Percentiles rank a stretch among this genome's conserved stretches.
Conservation (phyloP, 2,329 filamentous ascomycete genomes). For the Fusarium subglutinans region DNA sequence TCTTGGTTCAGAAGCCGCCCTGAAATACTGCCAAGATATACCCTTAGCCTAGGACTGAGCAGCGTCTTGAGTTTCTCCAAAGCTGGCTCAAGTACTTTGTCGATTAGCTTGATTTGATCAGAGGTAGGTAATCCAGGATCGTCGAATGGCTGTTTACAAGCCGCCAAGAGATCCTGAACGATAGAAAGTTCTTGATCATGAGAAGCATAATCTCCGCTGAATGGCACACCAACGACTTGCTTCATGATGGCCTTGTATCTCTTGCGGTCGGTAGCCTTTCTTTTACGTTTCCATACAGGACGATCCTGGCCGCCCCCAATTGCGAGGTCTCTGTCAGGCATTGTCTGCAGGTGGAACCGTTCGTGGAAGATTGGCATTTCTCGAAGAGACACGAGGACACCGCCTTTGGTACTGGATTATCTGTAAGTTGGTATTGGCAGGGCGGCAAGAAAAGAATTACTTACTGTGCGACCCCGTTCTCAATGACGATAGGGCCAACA, state of each 20-base stretch:
- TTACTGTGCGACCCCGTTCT: constrained; percentile 52
- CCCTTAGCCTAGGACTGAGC: constrained; percentile 35
- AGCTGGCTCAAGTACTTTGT: constrained; percentile 23
- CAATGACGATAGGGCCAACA: constrained; percentile 52
- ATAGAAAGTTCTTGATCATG: constrained; percentile 41
- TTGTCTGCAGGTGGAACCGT: constrained; percentile 35
- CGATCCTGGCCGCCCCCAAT: constrained; percentile 22
- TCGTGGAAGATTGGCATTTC: constrained; percentile 35
- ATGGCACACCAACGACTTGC: constrained; percentile 51
- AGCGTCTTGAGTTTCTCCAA: constrained; percentile 37
- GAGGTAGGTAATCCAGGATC: constrained; percentile 24
- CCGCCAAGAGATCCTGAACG: constrained; percentile 40
- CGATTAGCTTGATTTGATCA: constrained; percentile 16
- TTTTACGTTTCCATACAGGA: constrained; percentile 19
- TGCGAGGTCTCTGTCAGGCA: constrained; percentile 24
- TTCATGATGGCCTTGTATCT: constrained; percentile 53
- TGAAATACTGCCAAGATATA: constrained; percentile 47
- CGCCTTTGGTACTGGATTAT: constrained; percentile 34
- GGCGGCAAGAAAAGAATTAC: constrained; percentile 2
- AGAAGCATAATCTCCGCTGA: constrained; percentile 43
- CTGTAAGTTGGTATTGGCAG: background rate
- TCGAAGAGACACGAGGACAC: constrained; percentile 41
- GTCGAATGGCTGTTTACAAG: constrained; percentile 36
- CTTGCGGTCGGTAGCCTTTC: constrained; percentile 30
- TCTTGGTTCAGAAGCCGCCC: constrained; percentile 41